Base-by-base conservation (phyloP, 306 rosid species). In the Casuarina cunninghamiana region DNA sequence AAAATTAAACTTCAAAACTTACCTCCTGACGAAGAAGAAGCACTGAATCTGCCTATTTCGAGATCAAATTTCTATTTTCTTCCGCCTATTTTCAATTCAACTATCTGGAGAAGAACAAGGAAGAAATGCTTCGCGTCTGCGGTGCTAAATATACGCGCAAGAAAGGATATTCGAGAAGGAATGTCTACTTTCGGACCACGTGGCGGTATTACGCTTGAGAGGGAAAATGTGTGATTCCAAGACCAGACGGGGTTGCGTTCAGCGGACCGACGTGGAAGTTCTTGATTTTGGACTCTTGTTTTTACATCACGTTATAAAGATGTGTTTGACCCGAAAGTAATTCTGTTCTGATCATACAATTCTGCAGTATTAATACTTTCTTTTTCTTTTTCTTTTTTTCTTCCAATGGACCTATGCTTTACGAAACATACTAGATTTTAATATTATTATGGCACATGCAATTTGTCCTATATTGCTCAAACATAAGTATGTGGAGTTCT, bases 141-240 rank as follows among this genome's bases (percentile, higher is more conserved):
- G 39, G 32, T 39, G 57, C 73, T 50, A 69, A 19, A 76, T 13
- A 2, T 3, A 63, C 38, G 41, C 46, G 46, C 11, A 15, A 44
- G 26, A 3, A 37, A 38, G 69, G 44, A 62, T 62, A 62, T 62
- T 62, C 69, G 43, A 44, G 3, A 37, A 62, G 6, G 44, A 37
- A 62, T 5, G 69, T 62, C n/a, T 37, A 62, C 13, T 58, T 15
- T 32, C 35, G 5, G 3, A 51, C 48, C 63, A 65, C 62, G 79
- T 75, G 79, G 50, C 72, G 39, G 6, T 63, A n/a, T 62, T 46
- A 3, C 48, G n/a, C 9, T 75, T n/a, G 46, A 66, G 2, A 26
- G 0, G 32, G 32, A 26, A 26, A 26, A 26, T 26, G 32, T 26
- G 32, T 26, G 32, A 26, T 26, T 26, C 32, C 32, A 26, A 1